phyloP scores from a whole-genome alignment of 352 stramenopile species.

The Pythium biforme region DNA sequence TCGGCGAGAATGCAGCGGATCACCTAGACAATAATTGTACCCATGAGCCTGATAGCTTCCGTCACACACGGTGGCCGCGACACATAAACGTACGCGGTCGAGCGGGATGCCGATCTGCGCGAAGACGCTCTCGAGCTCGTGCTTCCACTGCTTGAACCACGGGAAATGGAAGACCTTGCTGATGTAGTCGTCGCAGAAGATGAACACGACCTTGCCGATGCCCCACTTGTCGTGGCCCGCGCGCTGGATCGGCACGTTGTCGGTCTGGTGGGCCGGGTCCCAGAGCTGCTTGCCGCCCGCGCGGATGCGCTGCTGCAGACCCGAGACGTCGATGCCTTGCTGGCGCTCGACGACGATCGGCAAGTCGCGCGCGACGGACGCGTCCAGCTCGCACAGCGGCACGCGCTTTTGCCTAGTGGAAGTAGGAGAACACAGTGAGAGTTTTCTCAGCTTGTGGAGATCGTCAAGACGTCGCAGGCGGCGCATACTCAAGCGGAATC shows the following conservation, averaged over 20 bases:
- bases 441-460: too few relatives aligned
- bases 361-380: constrained; percentile 36
- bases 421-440: too few relatives aligned
- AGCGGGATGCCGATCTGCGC: constrained; percentile 85
- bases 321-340: constrained; percentile 58
- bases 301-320: constrained; percentile 59
- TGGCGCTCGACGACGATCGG: constrained; percentile 60
- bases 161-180: constrained; percentile 94
- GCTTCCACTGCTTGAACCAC: constrained; percentile 89
- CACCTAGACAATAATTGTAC: constrained; percentile 36
- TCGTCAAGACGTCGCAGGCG: not conserved
- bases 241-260: constrained; percentile 92
- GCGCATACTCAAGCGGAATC: constrained; percentile 27
- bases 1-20: constrained; percentile 95
- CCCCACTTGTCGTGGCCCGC: constrained; percentile 97
- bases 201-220: constrained; percentile 97
- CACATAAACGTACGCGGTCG: constrained; percentile 30
- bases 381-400: constrained; percentile 55
- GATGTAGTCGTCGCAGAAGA: constrained; percentile 99
- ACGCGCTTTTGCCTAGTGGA: constrained; percentile 81
- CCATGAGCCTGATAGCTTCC: not conserved
- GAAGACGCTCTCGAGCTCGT: constrained; percentile 86
- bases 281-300: constrained; percentile 49
- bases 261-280: constrained; percentile 63
- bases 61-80: not conserved